A percentile compares a stretch with the other conserved stretches of the same genome.
Evolutionary conservation across 106 monocot genomes (phyloP).

Genomic region (Alisma plantagoaquatica): DNA sequence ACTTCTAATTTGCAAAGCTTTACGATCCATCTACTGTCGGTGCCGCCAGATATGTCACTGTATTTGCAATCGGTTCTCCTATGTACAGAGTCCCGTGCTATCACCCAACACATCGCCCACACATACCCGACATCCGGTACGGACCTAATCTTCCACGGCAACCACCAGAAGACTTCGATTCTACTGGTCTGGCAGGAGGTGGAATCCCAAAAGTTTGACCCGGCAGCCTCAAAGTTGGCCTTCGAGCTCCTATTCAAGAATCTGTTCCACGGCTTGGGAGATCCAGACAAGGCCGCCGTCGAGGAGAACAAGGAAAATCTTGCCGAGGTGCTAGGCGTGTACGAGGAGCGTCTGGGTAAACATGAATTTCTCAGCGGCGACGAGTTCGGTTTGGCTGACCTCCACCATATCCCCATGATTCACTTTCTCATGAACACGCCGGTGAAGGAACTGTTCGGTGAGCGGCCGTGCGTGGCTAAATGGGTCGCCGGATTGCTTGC

Average conservation of each 20-base stretch:
- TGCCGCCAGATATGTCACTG: too few species aligned
- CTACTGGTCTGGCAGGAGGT: constrained; percentile 40
- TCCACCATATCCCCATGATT: constrained; percentile 19
- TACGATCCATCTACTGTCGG: too few species aligned
- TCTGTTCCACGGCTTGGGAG: constrained; percentile 7
- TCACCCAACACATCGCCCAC: constrained; percentile 4
- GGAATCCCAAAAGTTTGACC: constrained; percentile 40
- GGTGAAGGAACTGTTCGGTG: constrained; percentile 1
- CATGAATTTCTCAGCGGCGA: constrained; percentile 37
- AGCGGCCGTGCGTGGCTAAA: constrained; percentile 3
- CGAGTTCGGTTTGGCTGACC: constrained; percentile 40
- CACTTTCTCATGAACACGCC: constrained; percentile 28
- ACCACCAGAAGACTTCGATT: constrained; percentile 3
- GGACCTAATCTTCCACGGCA: constrained; percentile 2
- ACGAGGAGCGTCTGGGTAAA: constrained; percentile 26
- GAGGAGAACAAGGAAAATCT: constrained; percentile 17
- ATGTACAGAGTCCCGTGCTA: constrained; percentile 7
- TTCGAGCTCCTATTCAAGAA: constrained; percentile 21
- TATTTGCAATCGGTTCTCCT: too few species aligned
- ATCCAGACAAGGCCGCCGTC: constrained; percentile 13
- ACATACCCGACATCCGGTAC: constrained; percentile 1
- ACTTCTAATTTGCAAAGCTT: too few species aligned
- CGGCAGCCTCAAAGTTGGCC: constrained; percentile 17
- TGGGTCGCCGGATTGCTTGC: constrained; percentile 1
- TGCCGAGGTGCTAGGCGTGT: constrained; percentile 32